These are phyloP conservation scores for Cryptosporidium bovis DNA, from an alignment of 169 alveolate species.

Conservation along the genomic window DNA sequence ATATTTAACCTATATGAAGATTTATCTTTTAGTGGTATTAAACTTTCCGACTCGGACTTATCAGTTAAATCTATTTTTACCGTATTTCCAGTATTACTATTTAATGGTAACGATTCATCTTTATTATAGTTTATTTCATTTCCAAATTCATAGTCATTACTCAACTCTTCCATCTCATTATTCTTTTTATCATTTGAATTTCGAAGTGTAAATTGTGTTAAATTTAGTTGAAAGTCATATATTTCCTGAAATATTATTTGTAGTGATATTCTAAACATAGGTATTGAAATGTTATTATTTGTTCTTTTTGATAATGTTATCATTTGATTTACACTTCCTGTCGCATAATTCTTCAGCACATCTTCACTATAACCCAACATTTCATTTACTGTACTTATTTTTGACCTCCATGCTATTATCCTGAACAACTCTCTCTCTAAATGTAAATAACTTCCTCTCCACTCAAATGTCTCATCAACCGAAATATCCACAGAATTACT, in stretches of 20 bases:
- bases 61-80: slow-evolving; percentile 27
- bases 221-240: slow-evolving; percentile 55
- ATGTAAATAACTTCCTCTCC: slow-evolving; percentile 74
- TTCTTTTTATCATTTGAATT: not conserved
- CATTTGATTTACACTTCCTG: slow-evolving; percentile 72
- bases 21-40: not conserved
- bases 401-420: slow-evolving; percentile 69
- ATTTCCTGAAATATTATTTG: slow-evolving; percentile 72
- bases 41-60: not conserved
- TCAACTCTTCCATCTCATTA: not conserved
- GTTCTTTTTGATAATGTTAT: slow-evolving; percentile 44
- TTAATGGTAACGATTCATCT: not conserved
- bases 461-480: slow-evolving; percentile 66
- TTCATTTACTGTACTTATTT: slow-evolving; percentile 63
- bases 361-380: slow-evolving; percentile 57
- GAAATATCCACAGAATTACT: slow-evolving; percentile 60
- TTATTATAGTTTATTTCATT: not conserved
- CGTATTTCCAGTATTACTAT: slow-evolving; percentile 7
- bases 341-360: slow-evolving; percentile 62
- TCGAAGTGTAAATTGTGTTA: slow-evolving; percentile 51
- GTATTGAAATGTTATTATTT: slow-evolving; percentile 15
- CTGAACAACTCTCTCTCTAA: slow-evolving; percentile 66
- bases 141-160: not conserved
- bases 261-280: slow-evolving; percentile 48
- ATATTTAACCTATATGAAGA: slow-evolving; percentile 31